Conservation (phyloP, 139 green algal genomes). For the Deuterostichococcus epilithicus region DNA sequence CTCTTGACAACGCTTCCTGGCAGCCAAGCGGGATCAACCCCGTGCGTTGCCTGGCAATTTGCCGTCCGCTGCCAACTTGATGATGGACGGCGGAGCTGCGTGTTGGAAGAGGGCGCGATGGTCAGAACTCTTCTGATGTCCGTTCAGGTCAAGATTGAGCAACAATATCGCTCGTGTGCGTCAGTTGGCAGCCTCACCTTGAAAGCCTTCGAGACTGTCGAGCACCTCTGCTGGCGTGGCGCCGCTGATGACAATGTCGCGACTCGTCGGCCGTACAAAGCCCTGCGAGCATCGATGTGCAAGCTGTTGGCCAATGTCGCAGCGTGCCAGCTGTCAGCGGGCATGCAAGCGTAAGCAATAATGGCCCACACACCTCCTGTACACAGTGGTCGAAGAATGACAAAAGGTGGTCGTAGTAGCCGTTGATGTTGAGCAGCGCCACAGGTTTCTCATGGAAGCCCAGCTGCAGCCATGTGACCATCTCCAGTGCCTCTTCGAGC, state of each 20-base stretch:
- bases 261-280: conserved; percentile 37
- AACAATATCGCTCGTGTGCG: neutral
- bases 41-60: conserved; percentile 15
- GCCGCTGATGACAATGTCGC: conserved; percentile 32
- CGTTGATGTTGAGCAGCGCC: conserved; percentile 60
- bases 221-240: conserved; percentile 30
- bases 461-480: conserved; percentile 81
- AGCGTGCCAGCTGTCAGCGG: neutral
- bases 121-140: neutral
- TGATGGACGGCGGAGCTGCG: conserved; percentile 23
- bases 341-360: neutral
- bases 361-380: conserved; percentile 30
- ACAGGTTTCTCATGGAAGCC: conserved; percentile 77
- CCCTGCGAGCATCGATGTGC: conserved; percentile 20
- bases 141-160: neutral
- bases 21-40: conserved; percentile 7
- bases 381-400: conserved; percentile 60
- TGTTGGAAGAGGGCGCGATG: neutral
- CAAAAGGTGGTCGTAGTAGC: conserved; percentile 71
- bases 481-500: conserved; percentile 80
- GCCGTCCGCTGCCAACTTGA: conserved; percentile 25
- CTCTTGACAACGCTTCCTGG: too few relatives aligned
- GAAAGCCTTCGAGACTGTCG: conserved; percentile 34
- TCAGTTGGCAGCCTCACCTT: neutral
- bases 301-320: neutral